Base-by-base conservation (phyloP, 2,329 filamentous ascomycete genomes). In the Clarireedia sp. region DNA sequence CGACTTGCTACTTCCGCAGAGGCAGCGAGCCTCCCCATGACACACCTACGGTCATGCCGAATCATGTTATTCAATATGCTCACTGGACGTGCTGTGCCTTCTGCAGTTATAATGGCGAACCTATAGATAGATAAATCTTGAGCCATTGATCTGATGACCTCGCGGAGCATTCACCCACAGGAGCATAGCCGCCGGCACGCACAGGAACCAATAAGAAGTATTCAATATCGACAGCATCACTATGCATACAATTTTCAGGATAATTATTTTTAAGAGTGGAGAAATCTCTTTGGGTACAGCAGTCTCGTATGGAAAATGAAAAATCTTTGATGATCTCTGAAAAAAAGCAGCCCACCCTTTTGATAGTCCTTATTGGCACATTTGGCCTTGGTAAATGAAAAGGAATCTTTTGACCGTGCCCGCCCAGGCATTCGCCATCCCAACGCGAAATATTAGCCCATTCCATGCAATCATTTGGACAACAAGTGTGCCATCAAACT, bases 401-500 rank as follows among this genome's bases (percentile, higher is more conserved):
- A 62, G 49, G 62, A 67, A 66, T 65, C 64, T 66, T 68, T 68
- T 67, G 61, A 64, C 63, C 65, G 56, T 62, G 60, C 65, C 66
- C 60, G 57, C 63, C 64, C 61, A 57, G 57, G 62, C 56, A 51
- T 59, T 65, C 61, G 60, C 61, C 64, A 62, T 51, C 62, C 62
- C 58, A 63, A 53, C 40, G 60, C 50, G 55, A 60, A 65, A 63
- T 62, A 64, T 65, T 62, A 64, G 62, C 63, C 65, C 60, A 64
- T 65, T 67, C 66, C 66, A 68, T 67, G 62, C 65, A 63, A 65
- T 64, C 63, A 43, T 43, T 43, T 17, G 21, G 21, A 64, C 63
- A 62, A 64, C 63, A 66, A 67, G 61, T 57, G 64, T 67, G 62
- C 57, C 61, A 57, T 63, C 61, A 64, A 66, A 63, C 62, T 60